Base-by-base conservation (phyloP, 2,329 filamentous ascomycete genomes). In the Colletotrichum costaricense region DNA sequence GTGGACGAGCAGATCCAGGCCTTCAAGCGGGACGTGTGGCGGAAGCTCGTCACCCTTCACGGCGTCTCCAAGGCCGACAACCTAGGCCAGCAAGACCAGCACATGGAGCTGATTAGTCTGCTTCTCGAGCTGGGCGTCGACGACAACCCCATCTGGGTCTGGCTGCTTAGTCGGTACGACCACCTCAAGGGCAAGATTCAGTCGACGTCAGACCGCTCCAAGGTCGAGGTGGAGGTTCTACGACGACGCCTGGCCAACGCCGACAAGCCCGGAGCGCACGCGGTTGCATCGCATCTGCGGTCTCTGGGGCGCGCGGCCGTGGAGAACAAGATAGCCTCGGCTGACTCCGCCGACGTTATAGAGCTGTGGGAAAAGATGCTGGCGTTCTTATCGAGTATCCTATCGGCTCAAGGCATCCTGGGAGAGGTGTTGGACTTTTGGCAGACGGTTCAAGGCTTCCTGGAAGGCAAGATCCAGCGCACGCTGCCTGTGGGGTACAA, bases 91-190 rank as follows among this genome's bases (percentile, higher is more conserved):
- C 94, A 96, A 79, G 95, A 98, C 77, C 89, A 92, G 80, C 93
- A 98, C 78, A 95, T 98, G 91, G 95, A 98, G 80, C 87, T 98
- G 60, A 98, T 99, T 67, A 89, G 92, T 26, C 87, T 98, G 46
- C 87, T 99, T 66, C 85, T 99, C n/a, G 96, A 99, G 81, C 87
- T 99, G 24, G 97, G 97, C 7, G 95, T 98, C 2, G 93, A 97
- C 11, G 95, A 98, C 73, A 99, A 97, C 78, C 97, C 97, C 1
- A 97, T 99, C 75, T 98, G 94, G 94, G 89, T 97, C 12, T 99
- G 97, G 95, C 90, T 99, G 30, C 86, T 96, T 68, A 98, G 95
- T 79, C 92, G 94, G 58, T 97, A 95, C 79, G 94, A 98, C 76
- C 92, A 95, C 79, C 87, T 99, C 69, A 98, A 97, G 82, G 92